Evolutionary conservation across 768 basidiomycete species (phyloP).

Genomic region (Boletus huronensis): DNA sequence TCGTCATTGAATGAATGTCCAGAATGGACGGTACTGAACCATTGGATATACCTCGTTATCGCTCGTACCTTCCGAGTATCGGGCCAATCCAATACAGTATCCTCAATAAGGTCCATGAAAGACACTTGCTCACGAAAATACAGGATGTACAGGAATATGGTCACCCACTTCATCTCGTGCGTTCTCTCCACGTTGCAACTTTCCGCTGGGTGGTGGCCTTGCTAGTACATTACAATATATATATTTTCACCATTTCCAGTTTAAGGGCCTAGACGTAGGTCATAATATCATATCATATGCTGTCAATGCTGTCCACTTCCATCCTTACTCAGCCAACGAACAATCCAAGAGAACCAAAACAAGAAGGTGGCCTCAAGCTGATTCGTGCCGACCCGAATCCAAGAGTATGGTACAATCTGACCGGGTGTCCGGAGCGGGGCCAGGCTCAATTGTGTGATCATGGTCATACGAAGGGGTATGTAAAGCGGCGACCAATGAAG

Average conservation of each 20-base stretch:
- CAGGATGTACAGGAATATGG: too few relatives aligned
- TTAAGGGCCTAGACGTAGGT: not conserved
- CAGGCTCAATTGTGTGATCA: constrained; percentile 21
- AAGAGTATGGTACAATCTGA: constrained; percentile 29
- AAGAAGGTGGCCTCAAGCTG: constrained; percentile 12
- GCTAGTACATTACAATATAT: not conserved
- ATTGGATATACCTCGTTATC: not conserved
- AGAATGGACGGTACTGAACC: not conserved
- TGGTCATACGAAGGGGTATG: constrained; percentile 21
- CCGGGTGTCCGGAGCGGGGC: constrained; percentile 16
- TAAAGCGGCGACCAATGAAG: constrained; percentile 23
- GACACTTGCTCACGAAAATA: constrained; percentile 7
- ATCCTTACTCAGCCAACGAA: constrained; percentile 7
- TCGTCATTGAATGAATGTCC: not conserved
- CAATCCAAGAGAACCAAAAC: constrained; percentile 2
- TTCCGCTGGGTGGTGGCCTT: not conserved
- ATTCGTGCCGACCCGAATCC: constrained; percentile 14
- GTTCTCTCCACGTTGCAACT: not conserved
- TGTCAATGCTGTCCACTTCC: not conserved
- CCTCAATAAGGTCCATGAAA: not conserved
- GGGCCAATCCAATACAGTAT: not conserved
- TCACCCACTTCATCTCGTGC: not conserved
- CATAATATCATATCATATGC: constrained; percentile 13
- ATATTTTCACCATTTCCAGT: not conserved
- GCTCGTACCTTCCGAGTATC: not conserved